Evolutionary conservation across 1,284 basidiomycete species (phyloP), one percentile per base, ranked within the genome.

Genomic region (Mycosarcoma maydis): DNA sequence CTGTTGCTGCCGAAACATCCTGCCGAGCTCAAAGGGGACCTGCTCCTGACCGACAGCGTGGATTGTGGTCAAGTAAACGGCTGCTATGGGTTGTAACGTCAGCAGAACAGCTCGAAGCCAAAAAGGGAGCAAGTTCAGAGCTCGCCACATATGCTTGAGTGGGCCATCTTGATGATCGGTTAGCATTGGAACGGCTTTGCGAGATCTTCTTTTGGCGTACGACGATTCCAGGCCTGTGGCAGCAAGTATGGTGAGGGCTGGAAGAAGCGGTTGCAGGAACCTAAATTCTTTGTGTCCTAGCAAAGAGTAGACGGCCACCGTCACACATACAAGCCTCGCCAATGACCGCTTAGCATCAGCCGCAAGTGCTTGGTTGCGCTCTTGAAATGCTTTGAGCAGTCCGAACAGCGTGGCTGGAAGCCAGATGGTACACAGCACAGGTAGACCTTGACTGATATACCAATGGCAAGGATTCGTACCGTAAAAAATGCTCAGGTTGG

Each of bases 191-290:
- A 19, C 36, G 2, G 36, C 7, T 37, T 6, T 37, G 2, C 6
- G 3, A 19, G 13, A 10, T 3, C 6, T 11, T 13, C 17, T 7
- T 19, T 30, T 17, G 23, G 23, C 59, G 22, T 69, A 69, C 14
- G 60, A 53, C 2, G n/a, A 39, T 5, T 37, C 62, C 11, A 73
- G 30, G 0, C 42, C 49, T 1, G 33, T 22, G 0, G 0, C 92
- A 85, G 23, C 91, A 53, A 96, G 86, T 22, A 95, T 76, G 66
- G 94, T 89, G 37, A 96, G 83, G n/a, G 92, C 83, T 0, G 95
- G 94, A 1, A 98, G 84, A 4, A 98, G 80, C 0, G 94, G 94
- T 73, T 98, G 95, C 4, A 98, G 84, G 83, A 99, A 98, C 3
- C 96, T 86, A 90, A 94, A 97, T 85, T 99, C 96, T 74, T 98